Evolutionary conservation across 2,329 filamentous ascomycete genomes (phyloP), one percentile per base, ranked within the genome.

Genomic region (Verticillium klebahnii): DNA sequence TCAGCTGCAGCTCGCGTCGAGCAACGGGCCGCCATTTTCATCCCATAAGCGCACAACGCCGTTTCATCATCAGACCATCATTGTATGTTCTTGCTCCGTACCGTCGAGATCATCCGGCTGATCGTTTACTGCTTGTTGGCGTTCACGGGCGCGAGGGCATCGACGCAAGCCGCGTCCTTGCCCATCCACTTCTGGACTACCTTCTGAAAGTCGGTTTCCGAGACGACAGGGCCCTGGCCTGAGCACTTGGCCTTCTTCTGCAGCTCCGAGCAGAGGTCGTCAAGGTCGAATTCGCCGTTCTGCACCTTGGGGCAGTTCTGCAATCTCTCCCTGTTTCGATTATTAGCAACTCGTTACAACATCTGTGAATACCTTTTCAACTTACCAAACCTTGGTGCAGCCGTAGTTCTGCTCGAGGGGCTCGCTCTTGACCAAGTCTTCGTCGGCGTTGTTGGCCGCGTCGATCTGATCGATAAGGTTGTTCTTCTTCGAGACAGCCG

Each of bases 201-300:
- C 50, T 82, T 85, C 71, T 97, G 90, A 69, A 98, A 96, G 70
- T 98, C 93, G 60, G 87, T 86, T 77, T 96, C 89, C 65, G 93
- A 89, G 29, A 99, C 91, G 19, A 97, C 92, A 14, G 96, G 92
- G 17, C 95, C 94, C 19, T 84, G 89, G 68, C 96, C 91, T 0
- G 93, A 96, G 75, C 95, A 99, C 72, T 94, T 95, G 62, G 95
- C 95, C 79, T 99, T 99, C 74, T 93, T 91, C 66, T 94, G 91
- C 15, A 99, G 85, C 73, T 99, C 93, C 5, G 90, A 90, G 78
- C 95, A 99, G 29, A 99, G 84, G 37, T 89, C 88, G 72, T 99
- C 95, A 57, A 99, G 89, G 68, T 99, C 95, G 67, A 98, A 92
- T 68, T 96, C 93, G 68, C 93, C 93, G 62, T 86, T 91, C 72